Evolutionary conservation across 2,329 filamentous ascomycete species (phyloP).

Genomic region (Tricladium varicosporioides): DNA sequence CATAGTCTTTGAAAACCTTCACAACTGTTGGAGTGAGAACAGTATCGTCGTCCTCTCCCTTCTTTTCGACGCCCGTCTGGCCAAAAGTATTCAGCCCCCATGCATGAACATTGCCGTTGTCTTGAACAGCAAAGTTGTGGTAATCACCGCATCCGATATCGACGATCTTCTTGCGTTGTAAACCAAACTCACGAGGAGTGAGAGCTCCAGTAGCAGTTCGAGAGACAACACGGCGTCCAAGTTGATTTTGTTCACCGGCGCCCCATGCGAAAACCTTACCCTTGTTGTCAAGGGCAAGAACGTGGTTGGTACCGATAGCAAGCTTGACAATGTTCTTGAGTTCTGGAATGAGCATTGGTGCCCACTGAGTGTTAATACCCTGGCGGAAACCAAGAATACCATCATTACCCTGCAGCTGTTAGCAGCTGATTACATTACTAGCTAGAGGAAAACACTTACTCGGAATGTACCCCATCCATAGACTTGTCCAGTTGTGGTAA

Average conservation of each 20-base stretch:
- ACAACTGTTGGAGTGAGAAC: slow-evolving; percentile 72
- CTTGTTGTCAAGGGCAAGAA: slow-evolving; percentile 55
- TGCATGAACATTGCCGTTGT: slow-evolving; percentile 67
- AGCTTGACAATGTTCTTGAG: slow-evolving; percentile 55
- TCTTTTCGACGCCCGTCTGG: slow-evolving; percentile 67
- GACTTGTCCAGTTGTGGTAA: slow-evolving; percentile 72
- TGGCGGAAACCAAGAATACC: slow-evolving; percentile 56
- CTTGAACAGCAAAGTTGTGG: slow-evolving; percentile 75
- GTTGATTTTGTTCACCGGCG: slow-evolving; percentile 65
- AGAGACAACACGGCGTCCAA: slow-evolving; percentile 48
- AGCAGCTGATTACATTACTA: slow-evolving; percentile 10
- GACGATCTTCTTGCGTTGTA: slow-evolving; percentile 29
- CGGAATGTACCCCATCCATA: slow-evolving; percentile 86
- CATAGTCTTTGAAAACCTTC: slow-evolving; percentile 57
- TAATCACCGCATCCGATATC: slow-evolving; percentile 63
- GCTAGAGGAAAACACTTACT: slow-evolving; percentile 41
- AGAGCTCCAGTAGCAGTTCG: slow-evolving; percentile 28
- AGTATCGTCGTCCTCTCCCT: slow-evolving; percentile 66
- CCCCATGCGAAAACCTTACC: slow-evolving; percentile 64
- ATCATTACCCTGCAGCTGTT: slow-evolving; percentile 52
- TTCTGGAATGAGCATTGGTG: slow-evolving; percentile 52
- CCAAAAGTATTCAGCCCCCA: slow-evolving; percentile 90
- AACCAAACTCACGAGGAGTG: slow-evolving; percentile 33
- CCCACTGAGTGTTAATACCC: slow-evolving; percentile 27
- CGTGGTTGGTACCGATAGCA: slow-evolving; percentile 56